Percentiles rank a stretch among this genome's conserved stretches.
Evolutionary conservation across 345 rosid genomes (phyloP).

Genomic region (Eucalyptus regnans): DNA sequence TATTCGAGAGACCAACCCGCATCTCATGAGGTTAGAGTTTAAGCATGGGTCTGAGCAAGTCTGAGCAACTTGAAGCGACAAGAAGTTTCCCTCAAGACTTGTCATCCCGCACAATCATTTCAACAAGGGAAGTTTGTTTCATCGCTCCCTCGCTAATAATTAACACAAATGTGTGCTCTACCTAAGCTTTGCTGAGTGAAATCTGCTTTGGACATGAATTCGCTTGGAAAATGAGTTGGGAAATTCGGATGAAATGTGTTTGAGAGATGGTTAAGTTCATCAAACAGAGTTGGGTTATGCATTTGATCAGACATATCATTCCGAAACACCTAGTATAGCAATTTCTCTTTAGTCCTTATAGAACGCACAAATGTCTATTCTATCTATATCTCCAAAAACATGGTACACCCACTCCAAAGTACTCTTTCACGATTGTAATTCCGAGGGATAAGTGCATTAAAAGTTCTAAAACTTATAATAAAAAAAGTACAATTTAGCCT

Average conservation of each 20-base stretch:
- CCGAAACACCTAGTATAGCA: accelerated
- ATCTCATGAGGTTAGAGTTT: neutral
- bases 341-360: neutral
- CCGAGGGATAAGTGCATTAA: accelerated
- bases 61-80: neutral
- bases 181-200: neutral
- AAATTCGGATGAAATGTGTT: neutral
- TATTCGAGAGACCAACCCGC: neutral
- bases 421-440: too few relatives aligned
- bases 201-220: too few relatives aligned
- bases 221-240: too few relatives aligned
- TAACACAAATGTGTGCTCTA: neutral
- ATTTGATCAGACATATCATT: neutral
- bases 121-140: neutral
- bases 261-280: neutral
- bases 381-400: too few relatives aligned
- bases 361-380: neutral
- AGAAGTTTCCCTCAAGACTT: neutral
- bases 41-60: neutral
- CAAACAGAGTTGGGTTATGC: neutral
- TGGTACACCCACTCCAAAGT: neutral
- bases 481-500: accelerated
- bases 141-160: neutral
- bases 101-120: neutral
- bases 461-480: too few relatives aligned